Evolutionary conservation across 257 asterid species (phyloP).

Genomic region (Nicotiana knightiana): DNA sequence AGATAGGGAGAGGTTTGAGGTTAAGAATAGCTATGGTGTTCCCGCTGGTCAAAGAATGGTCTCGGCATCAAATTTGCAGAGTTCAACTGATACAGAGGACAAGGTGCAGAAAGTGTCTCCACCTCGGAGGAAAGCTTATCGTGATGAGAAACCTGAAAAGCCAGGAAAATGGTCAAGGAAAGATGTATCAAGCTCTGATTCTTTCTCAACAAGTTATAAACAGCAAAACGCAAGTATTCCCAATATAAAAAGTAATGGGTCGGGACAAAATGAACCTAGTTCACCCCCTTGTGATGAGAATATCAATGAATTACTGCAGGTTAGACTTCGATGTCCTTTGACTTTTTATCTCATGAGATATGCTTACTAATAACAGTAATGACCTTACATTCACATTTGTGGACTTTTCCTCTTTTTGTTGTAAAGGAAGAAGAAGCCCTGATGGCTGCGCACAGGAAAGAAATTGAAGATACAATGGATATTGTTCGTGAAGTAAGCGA

Average conservation of each 20-base stretch:
- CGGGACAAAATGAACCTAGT: slow-evolving; percentile 27
- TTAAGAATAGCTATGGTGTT: slow-evolving; percentile 33
- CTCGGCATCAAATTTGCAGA: not conserved
- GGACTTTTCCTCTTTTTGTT: slow-evolving; percentile 17
- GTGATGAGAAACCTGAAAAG: slow-evolving; percentile 68
- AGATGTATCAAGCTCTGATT: slow-evolving; percentile 43
- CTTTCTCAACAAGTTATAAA: slow-evolving; percentile 39
- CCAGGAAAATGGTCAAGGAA: slow-evolving; percentile 42
- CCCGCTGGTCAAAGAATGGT: slow-evolving; percentile 26
- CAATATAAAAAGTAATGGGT: slow-evolving; percentile 29
- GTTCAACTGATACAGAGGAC: slow-evolving; percentile 43
- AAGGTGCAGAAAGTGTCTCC: slow-evolving; percentile 83
- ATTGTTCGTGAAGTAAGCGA: slow-evolving; percentile 87
- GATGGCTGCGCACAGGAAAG: slow-evolving; percentile 90
- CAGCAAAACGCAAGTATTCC: slow-evolving; percentile 41
- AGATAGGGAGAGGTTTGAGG: slow-evolving; percentile 50
- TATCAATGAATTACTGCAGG: slow-evolving; percentile 93
- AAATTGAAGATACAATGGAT: slow-evolving; percentile 99
- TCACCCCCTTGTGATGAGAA: slow-evolving; percentile 53
- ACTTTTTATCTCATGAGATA: not conserved
- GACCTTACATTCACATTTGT: not conserved
- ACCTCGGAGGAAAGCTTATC: slow-evolving; percentile 56
- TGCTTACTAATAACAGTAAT: not conserved
- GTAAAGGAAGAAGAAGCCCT: slow-evolving; percentile 93
- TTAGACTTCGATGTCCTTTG: slow-evolving; percentile 20